Base-by-base conservation (phyloP, 106 monocot species). In the Gastrodia elata region DNA sequence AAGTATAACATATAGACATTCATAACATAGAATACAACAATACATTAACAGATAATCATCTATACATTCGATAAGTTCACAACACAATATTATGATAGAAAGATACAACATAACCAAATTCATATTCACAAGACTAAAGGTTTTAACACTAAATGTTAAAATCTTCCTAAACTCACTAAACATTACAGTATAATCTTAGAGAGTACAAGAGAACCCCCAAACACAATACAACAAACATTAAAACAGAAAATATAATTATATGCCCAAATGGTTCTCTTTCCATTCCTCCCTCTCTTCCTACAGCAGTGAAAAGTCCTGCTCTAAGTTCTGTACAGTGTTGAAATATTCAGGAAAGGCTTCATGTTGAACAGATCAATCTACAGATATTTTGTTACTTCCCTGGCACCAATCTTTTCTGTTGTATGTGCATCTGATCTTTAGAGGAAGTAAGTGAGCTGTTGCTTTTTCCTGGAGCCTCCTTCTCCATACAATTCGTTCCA, bases 401-500 rank as follows among this genome's bases (percentile, higher is more conserved):
- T 30, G 27, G 3, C 14, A 61, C 13, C 13, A 32, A 61, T 27
- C 27, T 33, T 61, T 61, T 27, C 3, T 10, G 22, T 52, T 52
- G 0, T 37, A 26, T 43, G 26, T 61, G 41, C 16, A 33, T 8
- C n/a, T n/a, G n/a, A 32, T 7, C 25, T 65, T 83, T 72, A 87
- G n/a, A 87, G 87, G 75, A 87, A 87, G 75, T 87, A 87, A 28
- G 87, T 79, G 38, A 87, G 69, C 40, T 87, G 87, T 20, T 79
- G 75, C 34, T 81, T 87, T 73, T 88, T 88, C 74, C 87, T 82
- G 22, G 84, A 84, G 55, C 87, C 87, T 33, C 87, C 87, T 71
- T 88, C 87, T 1, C 87, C 87, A 52, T 80, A 88, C 34, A 75
- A 69, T 32, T 84, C 78, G 27, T 88, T 88, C 87, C 87, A 88